Evolutionary conservation across 805 yeast species (phyloP).

Genomic region (Myxozyma nipponensis): DNA sequence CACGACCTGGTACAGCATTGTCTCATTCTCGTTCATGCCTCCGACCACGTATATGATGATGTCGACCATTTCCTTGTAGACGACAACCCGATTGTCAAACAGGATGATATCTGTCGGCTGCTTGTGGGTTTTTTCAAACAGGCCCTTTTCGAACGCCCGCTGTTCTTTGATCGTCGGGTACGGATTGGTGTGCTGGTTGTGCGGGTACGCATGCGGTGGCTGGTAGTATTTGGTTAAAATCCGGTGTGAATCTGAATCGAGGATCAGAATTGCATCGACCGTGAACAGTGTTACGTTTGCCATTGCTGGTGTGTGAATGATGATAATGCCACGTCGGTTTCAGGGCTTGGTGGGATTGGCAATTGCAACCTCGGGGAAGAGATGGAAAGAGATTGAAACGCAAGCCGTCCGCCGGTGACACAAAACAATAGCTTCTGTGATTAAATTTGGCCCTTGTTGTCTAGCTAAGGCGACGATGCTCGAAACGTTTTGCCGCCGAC

Average conservation of each 20-base stretch:
- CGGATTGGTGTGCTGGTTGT: conserved; percentile 33
- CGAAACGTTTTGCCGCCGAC: too few relatives aligned
- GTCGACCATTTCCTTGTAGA: conserved; percentile 84
- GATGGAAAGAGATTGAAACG: too few relatives aligned
- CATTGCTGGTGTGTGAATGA: too few relatives aligned
- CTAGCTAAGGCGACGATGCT: too few relatives aligned
- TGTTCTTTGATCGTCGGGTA: conserved; percentile 57
- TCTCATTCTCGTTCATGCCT: conserved; percentile 77
- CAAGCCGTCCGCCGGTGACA: too few relatives aligned
- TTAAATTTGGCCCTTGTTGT: too few relatives aligned
- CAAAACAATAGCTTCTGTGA: too few relatives aligned
- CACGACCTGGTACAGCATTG: conserved; percentile 68
- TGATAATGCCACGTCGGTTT: too few relatives aligned
- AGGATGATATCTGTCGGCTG: conserved; percentile 75
- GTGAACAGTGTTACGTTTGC: conserved; percentile 55
- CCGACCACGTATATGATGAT: conserved; percentile 69
- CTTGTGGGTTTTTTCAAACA: conserved; percentile 74
- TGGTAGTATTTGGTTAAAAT: conserved; percentile 80
- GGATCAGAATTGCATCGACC: conserved; percentile 70
- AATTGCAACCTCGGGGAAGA: too few relatives aligned
- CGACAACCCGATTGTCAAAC: conserved; percentile 71
- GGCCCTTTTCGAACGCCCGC: conserved; percentile 65
- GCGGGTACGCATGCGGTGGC: conserved; percentile 49
- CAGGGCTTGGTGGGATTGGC: too few relatives aligned
- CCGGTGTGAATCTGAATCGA: conserved; percentile 78